Evolutionary conservation across 306 rosid species (phyloP), one percentile per base, ranked within the genome.

Genomic region (Prinsepia uniflora): DNA sequence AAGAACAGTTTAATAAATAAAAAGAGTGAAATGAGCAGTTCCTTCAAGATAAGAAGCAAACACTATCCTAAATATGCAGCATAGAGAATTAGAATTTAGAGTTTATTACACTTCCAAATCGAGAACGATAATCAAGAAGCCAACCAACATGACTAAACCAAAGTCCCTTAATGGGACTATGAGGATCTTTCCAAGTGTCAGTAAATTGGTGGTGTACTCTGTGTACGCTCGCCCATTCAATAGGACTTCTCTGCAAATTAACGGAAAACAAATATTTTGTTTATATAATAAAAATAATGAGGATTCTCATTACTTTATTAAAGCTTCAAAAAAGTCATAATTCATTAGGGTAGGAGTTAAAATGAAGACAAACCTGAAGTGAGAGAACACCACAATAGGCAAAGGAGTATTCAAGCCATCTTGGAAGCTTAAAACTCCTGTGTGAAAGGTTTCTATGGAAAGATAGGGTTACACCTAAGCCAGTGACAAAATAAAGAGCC

Each of bases 321-420:
- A 2, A 1, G 30, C 30, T 24, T 24, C 30, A 24, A 24, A 24
- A 24, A 24, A 24, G 30, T 24, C 30, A 24, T 24, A 24, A 24
- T 24, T 24, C n/a, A n/a, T n/a, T n/a, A n/a, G n/a, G 2, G 30
- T 24, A 24, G 2, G 30, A 24, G 30, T 24, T 0, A 24, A 24
- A 24, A 24, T 24, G 30, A 24, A 24, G 2, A 11, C 36, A 22
- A 36, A 81, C 98, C 96, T 92, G 98, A 81, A 90, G 87, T 34
- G 98, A 95, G 9, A 79, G 82, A 67, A 75, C 96, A 0, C 91
- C 96, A 57, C 96, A 90, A 59, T 90, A 90, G 30, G 98, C 93
- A 75, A 87, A 90, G 22, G 68, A 54, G 80, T 90, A 88, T 62
- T 92, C 98, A 22, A 92, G 96, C 96, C 91, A 90, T 72, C 84